These are phyloP conservation scores for Nakazawaea wyomingensis DNA, from an alignment of 805 yeast species.

Conservation along the genomic window DNA sequence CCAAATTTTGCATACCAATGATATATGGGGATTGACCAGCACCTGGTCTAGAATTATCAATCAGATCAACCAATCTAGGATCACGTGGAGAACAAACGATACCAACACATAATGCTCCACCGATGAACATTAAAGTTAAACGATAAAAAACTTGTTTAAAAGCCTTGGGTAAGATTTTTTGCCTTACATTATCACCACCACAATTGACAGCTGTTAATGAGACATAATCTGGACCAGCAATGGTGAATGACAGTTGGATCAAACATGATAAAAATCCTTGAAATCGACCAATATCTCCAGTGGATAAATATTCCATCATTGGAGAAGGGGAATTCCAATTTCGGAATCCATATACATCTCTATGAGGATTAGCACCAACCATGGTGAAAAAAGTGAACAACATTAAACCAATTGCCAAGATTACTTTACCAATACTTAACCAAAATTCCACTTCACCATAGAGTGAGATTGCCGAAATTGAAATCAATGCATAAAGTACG, in stretches of 20 bases:
- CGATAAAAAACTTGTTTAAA: slow-evolving; percentile 71
- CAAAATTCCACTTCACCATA: slow-evolving; percentile 49
- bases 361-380: slow-evolving; percentile 49
- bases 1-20: slow-evolving; percentile 70
- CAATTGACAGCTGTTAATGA: slow-evolving; percentile 85
- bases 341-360: slow-evolving; percentile 32
- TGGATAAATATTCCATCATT: slow-evolving; percentile 38
- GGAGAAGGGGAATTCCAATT: slow-evolving; percentile 32
- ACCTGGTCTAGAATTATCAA: slow-evolving; percentile 60
- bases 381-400: slow-evolving; percentile 41
- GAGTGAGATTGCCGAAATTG: slow-evolving; percentile 36
- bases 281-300: slow-evolving; percentile 59
- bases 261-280: slow-evolving; percentile 70
- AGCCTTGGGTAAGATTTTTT: slow-evolving; percentile 71
- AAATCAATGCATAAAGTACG: slow-evolving; percentile 35
- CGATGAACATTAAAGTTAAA: slow-evolving; percentile 59
- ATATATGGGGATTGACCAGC: slow-evolving; percentile 81
- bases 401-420: slow-evolving; percentile 38
- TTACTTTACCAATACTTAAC: slow-evolving; percentile 38
- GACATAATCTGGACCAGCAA: slow-evolving; percentile 83
- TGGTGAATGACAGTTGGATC: slow-evolving; percentile 68
- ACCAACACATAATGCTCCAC: slow-evolving; percentile 77
- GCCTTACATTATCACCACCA: slow-evolving; percentile 45
- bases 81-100: slow-evolving; percentile 70
- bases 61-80: slow-evolving; percentile 50